Percentiles rank a stretch among this genome's conserved stretches.
These are phyloP conservation scores for Neurospora hispaniola DNA, from an alignment of 495 filamentous ascomycete species.

Conservation along the genomic window DNA sequence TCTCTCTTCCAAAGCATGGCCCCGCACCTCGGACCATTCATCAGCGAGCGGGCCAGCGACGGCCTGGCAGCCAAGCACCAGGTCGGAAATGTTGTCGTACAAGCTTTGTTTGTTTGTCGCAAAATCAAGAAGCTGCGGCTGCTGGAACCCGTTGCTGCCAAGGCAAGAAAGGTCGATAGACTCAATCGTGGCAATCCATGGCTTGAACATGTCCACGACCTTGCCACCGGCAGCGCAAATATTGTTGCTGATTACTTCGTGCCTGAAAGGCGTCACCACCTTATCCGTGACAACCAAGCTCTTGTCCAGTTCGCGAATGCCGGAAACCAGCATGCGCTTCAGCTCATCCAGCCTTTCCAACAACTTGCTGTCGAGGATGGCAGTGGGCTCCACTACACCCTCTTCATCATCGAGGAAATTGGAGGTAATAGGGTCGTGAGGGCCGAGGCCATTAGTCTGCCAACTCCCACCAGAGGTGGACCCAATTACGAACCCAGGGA, in stretches of 20 bases:
- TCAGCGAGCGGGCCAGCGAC: slow-evolving; percentile 83
- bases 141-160: slow-evolving; percentile 58
- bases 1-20: slow-evolving; percentile 82
- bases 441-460: slow-evolving; percentile 77
- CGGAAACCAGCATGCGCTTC: slow-evolving; percentile 65
- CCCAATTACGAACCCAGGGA: slow-evolving; percentile 82
- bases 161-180: slow-evolving; percentile 74
- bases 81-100: slow-evolving; percentile 86
- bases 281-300: slow-evolving; percentile 66
- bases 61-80: slow-evolving; percentile 75
- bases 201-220: slow-evolving; percentile 75
- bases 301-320: slow-evolving; percentile 77
- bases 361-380: slow-evolving; percentile 60
- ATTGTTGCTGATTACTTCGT: slow-evolving; percentile 62
- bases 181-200: slow-evolving; percentile 78
- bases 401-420: slow-evolving; percentile 84
- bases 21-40: slow-evolving; percentile 89
- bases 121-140: slow-evolving; percentile 79
- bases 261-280: slow-evolving; percentile 58
- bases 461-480: slow-evolving; percentile 77
- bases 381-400: slow-evolving; percentile 58
- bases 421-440: slow-evolving; percentile 55
- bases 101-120: slow-evolving; percentile 79
- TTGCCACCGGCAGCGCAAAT: slow-evolving; percentile 64
- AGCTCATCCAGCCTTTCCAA: slow-evolving; percentile 79